Percentiles rank a stretch among this genome's conserved stretches.
Conservation (phyloP, 2,329 filamentous ascomycete genomes). For the Trichophyton mentagrophytes region DNA sequence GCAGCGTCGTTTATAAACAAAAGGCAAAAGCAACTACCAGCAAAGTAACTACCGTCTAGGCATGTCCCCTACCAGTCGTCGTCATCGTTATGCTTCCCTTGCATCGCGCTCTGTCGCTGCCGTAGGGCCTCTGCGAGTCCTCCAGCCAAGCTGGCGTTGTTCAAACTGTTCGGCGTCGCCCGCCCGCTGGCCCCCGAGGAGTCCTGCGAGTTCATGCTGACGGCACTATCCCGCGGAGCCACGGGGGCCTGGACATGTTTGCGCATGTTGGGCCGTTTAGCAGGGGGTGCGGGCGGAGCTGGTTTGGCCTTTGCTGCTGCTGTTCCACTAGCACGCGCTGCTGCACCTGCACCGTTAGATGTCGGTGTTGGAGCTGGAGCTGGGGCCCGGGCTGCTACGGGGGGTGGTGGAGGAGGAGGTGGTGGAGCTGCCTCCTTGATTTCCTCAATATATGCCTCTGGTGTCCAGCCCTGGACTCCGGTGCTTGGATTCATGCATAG, state of each 20-base stretch:
- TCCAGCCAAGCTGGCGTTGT: conserved; percentile 52
- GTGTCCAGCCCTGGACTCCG: conserved; percentile 78
- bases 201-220: conserved; percentile 36
- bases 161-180: conserved; percentile 49
- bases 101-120: conserved; percentile 64
- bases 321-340: conserved; percentile 16
- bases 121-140: conserved; percentile 68
- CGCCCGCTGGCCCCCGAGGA: conserved; percentile 52
- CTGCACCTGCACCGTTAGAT: conserved; percentile 23
- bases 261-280: conserved; percentile 61
- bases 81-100: conserved; percentile 53
- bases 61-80: conserved; percentile 48
- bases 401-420: conserved; percentile 43
- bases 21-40: not conserved
- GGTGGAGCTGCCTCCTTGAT: conserved; percentile 45
- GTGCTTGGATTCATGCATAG: conserved; percentile 60
- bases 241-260: conserved; percentile 48
- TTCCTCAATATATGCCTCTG: conserved; percentile 87
- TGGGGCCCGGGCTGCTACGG: conserved; percentile 37
- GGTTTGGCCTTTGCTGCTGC: conserved; percentile 49
- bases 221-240: conserved; percentile 54
- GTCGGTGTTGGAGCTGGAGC: conserved; percentile 41
- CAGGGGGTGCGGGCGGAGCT: conserved; percentile 62
- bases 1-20: not conserved
- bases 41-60: no score